Evolutionary conservation across 2,329 filamentous ascomycete genomes (phyloP).

Genomic region (Apiospora sp.): DNA sequence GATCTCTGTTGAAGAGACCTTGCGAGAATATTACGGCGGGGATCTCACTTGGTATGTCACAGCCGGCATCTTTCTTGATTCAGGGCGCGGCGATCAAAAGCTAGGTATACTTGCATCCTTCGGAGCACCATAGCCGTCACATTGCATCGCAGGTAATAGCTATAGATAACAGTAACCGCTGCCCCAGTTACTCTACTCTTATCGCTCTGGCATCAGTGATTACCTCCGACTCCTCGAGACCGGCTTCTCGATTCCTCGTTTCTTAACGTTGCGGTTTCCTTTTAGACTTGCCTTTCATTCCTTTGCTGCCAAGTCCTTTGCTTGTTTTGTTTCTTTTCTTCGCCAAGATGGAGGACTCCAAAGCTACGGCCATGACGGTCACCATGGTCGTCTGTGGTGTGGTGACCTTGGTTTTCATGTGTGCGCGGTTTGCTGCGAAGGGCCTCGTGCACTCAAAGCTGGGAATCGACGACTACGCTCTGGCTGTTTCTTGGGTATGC

Average conservation of each 20-base stretch:
- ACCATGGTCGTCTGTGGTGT: constrained; percentile 33
- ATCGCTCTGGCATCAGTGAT: not conserved
- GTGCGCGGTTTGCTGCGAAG: constrained; percentile 35
- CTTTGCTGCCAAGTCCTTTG: not conserved
- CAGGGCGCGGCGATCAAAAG: not conserved
- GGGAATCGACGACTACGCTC: constrained; percentile 33
- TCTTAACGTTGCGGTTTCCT: not conserved
- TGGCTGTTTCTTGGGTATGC: constrained; percentile 33
- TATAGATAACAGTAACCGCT: not conserved
- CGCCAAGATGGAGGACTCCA: constrained; percentile 22
- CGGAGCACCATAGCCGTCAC: not conserved
- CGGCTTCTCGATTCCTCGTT: not conserved
- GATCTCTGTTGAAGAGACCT: not conserved
- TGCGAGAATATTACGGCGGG: not conserved
- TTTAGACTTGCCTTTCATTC: not conserved
- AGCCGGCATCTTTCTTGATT: not conserved
- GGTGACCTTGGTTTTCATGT: constrained; percentile 33
- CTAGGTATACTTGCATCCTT: not conserved
- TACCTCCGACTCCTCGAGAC: not conserved
- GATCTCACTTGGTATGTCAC: not conserved
- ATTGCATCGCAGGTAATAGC: not conserved
- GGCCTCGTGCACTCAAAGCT: constrained; percentile 28
- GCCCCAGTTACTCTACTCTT: not conserved
- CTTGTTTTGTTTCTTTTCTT: not conserved
- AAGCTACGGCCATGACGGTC: constrained; percentile 31